phyloP scores from a whole-genome alignment of 768 basidiomycete genomes.

The Boletus speciosus region DNA sequence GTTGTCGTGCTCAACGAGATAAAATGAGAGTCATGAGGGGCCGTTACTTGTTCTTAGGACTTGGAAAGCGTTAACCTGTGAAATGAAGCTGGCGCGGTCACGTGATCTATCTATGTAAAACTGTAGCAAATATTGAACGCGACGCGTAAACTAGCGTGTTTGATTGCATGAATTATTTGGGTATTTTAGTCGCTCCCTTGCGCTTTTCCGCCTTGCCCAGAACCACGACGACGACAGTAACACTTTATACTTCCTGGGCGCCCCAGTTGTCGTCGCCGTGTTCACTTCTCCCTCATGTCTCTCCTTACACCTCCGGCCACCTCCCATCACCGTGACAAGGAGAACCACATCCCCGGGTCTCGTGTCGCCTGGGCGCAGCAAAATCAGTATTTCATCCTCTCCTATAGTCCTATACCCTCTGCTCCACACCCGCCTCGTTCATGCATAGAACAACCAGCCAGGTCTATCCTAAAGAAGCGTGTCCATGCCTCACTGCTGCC shows the following conservation, averaged over 20 bases:
- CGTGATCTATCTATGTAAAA: slow-evolving; percentile 17
- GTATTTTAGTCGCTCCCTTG: slow-evolving; percentile 21
- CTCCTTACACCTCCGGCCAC: slow-evolving; percentile 63
- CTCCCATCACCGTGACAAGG: slow-evolving; percentile 55
- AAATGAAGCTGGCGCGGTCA: slow-evolving; percentile 3
- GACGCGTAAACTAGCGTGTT: slow-evolving; percentile 42
- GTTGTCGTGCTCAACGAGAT: background rate
- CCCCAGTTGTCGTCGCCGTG: slow-evolving; percentile 12
- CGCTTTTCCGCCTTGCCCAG: slow-evolving; percentile 1
- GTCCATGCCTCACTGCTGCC: slow-evolving; percentile 32
- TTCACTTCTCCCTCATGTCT: slow-evolving; percentile 31
- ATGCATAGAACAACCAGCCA: slow-evolving; percentile 45
- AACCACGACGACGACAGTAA: slow-evolving; percentile 18
- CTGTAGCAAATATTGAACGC: slow-evolving; percentile 32
- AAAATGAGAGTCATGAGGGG: too few species aligned
- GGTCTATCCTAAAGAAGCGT: slow-evolving; percentile 68
- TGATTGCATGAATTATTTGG: slow-evolving; percentile 30
- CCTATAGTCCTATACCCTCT: slow-evolving; percentile 27
- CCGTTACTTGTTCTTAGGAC: too few species aligned
- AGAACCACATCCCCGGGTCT: slow-evolving; percentile 38
- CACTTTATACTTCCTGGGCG: background rate
- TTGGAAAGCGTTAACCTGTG: too few species aligned
- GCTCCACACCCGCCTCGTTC: slow-evolving; percentile 29
- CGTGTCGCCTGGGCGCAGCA: slow-evolving; percentile 53
- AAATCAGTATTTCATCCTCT: slow-evolving; percentile 45